Evolutionary conservation across 345 rosid genomes (phyloP).

Genomic region (Melastoma malabathricum): DNA sequence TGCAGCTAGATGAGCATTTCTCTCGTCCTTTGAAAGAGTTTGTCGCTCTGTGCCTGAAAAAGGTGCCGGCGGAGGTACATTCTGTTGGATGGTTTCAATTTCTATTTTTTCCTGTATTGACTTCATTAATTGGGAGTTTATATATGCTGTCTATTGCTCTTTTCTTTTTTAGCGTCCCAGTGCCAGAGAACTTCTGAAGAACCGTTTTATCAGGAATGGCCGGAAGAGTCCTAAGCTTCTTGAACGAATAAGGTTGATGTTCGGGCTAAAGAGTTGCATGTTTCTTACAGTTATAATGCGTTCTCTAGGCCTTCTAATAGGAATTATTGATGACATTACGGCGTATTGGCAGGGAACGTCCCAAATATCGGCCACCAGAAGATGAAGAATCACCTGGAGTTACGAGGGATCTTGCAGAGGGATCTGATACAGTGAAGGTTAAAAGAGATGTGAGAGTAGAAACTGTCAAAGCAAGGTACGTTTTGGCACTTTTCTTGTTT

Average conservation of each 20-base stretch:
- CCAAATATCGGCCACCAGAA: conserved; percentile 62
- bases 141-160: background rate
- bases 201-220: conserved; percentile 71
- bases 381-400: conserved; percentile 38
- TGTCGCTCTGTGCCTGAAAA: conserved; percentile 87
- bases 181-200: conserved; percentile 93
- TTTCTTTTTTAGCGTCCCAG: conserved; percentile 67
- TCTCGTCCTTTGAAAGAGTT: conserved; percentile 95
- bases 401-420: conserved; percentile 37
- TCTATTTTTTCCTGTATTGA: too few species aligned
- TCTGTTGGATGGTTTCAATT: background rate
- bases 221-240: conserved; percentile 81
- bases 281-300: background rate
- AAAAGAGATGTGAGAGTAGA: conserved; percentile 59
- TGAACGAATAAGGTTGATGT: conserved; percentile 82
- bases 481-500: conserved; percentile 4
- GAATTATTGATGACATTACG: background rate
- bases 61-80: conserved; percentile 82
- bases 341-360: conserved; percentile 66
- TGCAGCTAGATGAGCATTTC: conserved; percentile 98
- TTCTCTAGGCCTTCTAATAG: background rate
- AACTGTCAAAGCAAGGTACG: conserved; percentile 57
- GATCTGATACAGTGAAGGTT: conserved; percentile 68
- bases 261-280: background rate
- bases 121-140: background rate